These are phyloP conservation scores for Mycosphaerella sp. DNA, from an alignment of 2,329 filamentous ascomycete species.

Conservation along the genomic window DNA sequence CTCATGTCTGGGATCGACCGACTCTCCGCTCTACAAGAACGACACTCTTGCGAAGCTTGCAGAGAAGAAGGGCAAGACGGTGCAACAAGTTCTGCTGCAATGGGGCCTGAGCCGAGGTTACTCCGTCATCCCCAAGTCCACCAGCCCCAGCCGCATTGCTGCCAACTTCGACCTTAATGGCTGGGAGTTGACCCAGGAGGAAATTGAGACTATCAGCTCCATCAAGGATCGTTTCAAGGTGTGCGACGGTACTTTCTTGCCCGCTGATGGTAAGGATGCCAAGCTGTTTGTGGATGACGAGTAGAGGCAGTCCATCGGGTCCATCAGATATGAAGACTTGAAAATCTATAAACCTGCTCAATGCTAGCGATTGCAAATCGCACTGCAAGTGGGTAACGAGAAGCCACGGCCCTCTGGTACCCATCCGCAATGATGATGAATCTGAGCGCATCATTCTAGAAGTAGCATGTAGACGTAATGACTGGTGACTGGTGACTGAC, in stretches of 20 bases:
- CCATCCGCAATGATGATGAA: too few species aligned
- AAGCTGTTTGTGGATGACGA: constrained; percentile 17
- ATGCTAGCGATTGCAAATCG: too few species aligned
- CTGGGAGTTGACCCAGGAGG: constrained; percentile 65
- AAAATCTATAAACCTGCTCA: too few species aligned
- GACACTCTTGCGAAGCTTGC: constrained; percentile 53
- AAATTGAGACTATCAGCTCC: constrained; percentile 61
- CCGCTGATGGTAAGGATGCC: constrained; percentile 15
- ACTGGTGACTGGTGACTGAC: too few species aligned
- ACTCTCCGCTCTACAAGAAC: constrained; percentile 65
- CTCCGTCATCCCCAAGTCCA: constrained; percentile 80
- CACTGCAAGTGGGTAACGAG: too few species aligned
- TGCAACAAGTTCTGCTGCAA: constrained; percentile 68
- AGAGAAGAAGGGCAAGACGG: constrained; percentile 58
- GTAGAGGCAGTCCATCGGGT: constrained; percentile 1
- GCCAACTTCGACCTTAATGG: constrained; percentile 68
- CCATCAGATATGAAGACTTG: too few species aligned
- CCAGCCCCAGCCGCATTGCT: constrained; percentile 66
- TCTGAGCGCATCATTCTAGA: too few species aligned
- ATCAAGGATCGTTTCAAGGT: constrained; percentile 76
- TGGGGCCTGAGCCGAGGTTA: constrained; percentile 79
- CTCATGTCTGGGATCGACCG: constrained; percentile 64
- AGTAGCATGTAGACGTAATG: too few species aligned
- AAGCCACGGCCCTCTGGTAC: too few species aligned
- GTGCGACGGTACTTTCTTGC: constrained; percentile 48